Evolutionary conservation across 2,329 filamentous ascomycete species (phyloP).

Genomic region (Aspergillus sp.): DNA sequence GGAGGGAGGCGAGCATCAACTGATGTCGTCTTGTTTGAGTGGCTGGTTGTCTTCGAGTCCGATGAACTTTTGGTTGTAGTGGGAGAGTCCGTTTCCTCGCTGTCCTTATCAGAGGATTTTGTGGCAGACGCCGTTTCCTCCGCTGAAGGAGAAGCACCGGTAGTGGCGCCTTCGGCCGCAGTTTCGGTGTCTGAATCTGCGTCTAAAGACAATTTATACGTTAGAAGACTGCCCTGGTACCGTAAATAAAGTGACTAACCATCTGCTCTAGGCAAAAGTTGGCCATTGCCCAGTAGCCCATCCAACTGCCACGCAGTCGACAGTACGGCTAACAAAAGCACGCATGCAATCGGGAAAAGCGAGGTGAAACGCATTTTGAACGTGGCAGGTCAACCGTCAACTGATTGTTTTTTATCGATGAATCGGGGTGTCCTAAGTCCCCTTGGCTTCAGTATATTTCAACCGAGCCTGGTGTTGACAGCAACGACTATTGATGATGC

Average conservation of each 20-base stretch:
- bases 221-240: background rate
- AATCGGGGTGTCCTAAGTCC: background rate
- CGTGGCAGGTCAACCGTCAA: background rate
- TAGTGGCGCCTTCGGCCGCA: constrained; percentile 20
- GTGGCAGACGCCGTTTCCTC: constrained; percentile 19
- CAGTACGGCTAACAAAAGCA: constrained; percentile 32
- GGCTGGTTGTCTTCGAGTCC: constrained; percentile 14
- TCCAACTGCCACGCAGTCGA: constrained; percentile 31
- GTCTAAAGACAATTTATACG: background rate
- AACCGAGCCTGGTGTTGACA: background rate
- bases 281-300: constrained; percentile 20
- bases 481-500: constrained; percentile 6
- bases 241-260: constrained; percentile 11
- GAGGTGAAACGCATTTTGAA: constrained; percentile 34
- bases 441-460: background rate
- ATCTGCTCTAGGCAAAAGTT: constrained; percentile 27
- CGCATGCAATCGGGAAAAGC: constrained; percentile 32
- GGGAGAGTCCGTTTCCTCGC: background rate
- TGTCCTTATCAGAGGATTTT: constrained; percentile 12
- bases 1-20: constrained; percentile 56
- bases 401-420: background rate
- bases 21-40: constrained; percentile 31
- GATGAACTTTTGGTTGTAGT: constrained; percentile 10
- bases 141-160: constrained; percentile 14
- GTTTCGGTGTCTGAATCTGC: constrained; percentile 15